Conservation (phyloP, 352 stramenopile species). For the Phytophthora boehmeriae region DNA sequence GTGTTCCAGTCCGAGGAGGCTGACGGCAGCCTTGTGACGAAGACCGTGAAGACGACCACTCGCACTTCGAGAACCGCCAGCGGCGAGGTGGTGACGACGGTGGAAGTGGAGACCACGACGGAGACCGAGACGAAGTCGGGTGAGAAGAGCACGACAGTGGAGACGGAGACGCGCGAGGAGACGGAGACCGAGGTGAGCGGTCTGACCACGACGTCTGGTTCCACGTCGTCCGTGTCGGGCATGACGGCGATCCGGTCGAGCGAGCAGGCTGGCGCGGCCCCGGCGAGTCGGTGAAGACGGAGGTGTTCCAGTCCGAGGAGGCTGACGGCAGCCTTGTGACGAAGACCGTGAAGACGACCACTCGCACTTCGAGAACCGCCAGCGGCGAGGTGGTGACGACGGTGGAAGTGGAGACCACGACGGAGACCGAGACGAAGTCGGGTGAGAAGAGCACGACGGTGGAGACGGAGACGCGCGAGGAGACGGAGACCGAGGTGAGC, state of each 20-base stretch:
- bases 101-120: constrained; percentile 6
- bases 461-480: constrained; percentile 10
- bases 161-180: constrained; percentile 7
- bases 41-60: constrained; percentile 8
- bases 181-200: constrained; percentile 5
- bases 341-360: constrained; percentile 12
- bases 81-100: constrained; percentile 3
- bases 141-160: constrained; percentile 9
- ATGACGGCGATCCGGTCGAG: neutral
- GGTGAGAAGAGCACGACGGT: constrained; percentile 10
- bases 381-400: constrained; percentile 8
- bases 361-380: constrained; percentile 4
- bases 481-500: constrained; percentile 6
- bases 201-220: neutral
- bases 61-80: constrained; percentile 2
- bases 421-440: constrained; percentile 7
- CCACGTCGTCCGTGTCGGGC: neutral
- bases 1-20: constrained; percentile 6
- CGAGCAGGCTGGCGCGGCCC: constrained; percentile 1
- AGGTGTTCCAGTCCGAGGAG: constrained; percentile 10
- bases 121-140: constrained; percentile 6
- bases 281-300: constrained; percentile 8
- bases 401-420: constrained; percentile 10
- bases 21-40: constrained; percentile 5
- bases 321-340: constrained; percentile 7